Evolutionary conservation across 768 basidiomycete species (phyloP), one percentile per base, ranked within the genome.

Genomic region (Boletus subparvulus): DNA sequence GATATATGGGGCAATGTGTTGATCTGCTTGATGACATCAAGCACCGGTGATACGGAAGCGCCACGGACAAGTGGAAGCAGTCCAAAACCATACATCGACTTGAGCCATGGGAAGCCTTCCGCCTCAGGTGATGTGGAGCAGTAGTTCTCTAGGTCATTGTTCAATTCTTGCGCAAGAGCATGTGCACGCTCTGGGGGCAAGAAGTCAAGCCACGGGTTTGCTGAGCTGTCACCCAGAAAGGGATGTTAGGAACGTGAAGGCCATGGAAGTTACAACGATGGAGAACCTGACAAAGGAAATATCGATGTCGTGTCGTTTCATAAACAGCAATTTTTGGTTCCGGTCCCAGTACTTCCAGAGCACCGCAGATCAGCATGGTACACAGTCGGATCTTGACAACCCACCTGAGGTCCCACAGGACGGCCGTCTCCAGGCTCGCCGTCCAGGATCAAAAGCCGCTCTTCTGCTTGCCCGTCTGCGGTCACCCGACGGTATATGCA

Each of bases 201-300:
- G 66, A 94, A 94, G 70, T 95, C 93, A 36, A 94, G 82, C 92
- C 92, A 95, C 10, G 92, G 93, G 65, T 95, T 94, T 28, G 92
- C 92, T 26, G 89, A 83, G 68, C 91, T 92, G 62, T 44, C 21
- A 21, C 21, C 49, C 52, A 36, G 35, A 42, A 55, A 47, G 10
- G 36, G 35, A 24, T 21, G 59, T 73, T 52, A 69, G 60, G 41
- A 56, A 45, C 21, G 48, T n/a, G 50, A 55, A 32, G 57, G 37
- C 28, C 46, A 50, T 19, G 35, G 32, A 58, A 47, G 61, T 52
- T 42, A 19, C 28, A 33, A 26, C 26, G 9, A 13, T 47, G 67
- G 21, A 59, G 57, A 54, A 87, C 89, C 88, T 90, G 54, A 92
- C 86, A 32, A 92, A 80, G 17, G 88, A 91, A 42, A 91, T 73